Evolutionary conservation across 495 filamentous ascomycete genomes (phyloP).

Genomic region (Pyrenula aspistea): DNA sequence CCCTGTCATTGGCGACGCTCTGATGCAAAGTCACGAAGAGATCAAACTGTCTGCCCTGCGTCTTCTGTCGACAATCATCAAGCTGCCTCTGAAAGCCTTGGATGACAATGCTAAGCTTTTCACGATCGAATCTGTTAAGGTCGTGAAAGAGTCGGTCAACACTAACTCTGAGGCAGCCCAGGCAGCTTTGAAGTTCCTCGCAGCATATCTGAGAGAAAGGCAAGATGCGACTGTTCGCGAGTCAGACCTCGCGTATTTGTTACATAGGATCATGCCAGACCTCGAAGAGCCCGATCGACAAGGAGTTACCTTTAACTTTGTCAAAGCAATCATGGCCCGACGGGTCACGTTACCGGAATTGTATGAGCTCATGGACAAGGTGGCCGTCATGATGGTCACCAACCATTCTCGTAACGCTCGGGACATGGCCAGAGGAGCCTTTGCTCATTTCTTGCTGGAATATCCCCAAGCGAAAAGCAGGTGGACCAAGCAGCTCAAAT

Average conservation of each 20-base stretch:
- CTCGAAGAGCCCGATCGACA: conserved; percentile 85
- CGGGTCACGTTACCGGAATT: conserved; percentile 77
- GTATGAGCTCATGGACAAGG: conserved; percentile 80
- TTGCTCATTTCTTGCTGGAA: conserved; percentile 86
- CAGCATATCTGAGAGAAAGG: conserved; percentile 73
- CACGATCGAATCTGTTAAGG: conserved; percentile 67
- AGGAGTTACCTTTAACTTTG: conserved; percentile 85
- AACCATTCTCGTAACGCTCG: conserved; percentile 79
- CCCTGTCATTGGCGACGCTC: conserved; percentile 74
- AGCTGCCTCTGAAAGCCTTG: conserved; percentile 62
- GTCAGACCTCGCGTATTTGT: conserved; percentile 67
- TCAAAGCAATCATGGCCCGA: conserved; percentile 70
- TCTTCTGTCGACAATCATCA: conserved; percentile 71
- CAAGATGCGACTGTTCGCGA: conserved; percentile 64
- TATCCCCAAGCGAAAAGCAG: conserved; percentile 85
- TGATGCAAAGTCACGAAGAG: conserved; percentile 76
- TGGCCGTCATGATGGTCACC: conserved; percentile 90
- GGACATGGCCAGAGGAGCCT: conserved; percentile 76
- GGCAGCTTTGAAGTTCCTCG: conserved; percentile 74
- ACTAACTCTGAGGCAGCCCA: conserved; percentile 74
- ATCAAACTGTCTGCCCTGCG: conserved; percentile 76
- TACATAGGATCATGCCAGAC: conserved; percentile 75
- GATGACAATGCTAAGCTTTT: conserved; percentile 64
- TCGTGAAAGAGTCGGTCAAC: conserved; percentile 62
- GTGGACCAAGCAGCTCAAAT: conserved; percentile 77